A percentile compares a stretch with the other conserved stretches of the same genome.
phyloP scores from a whole-genome alignment of 805 yeast genomes.

The Yarrowia sp. region DNA sequence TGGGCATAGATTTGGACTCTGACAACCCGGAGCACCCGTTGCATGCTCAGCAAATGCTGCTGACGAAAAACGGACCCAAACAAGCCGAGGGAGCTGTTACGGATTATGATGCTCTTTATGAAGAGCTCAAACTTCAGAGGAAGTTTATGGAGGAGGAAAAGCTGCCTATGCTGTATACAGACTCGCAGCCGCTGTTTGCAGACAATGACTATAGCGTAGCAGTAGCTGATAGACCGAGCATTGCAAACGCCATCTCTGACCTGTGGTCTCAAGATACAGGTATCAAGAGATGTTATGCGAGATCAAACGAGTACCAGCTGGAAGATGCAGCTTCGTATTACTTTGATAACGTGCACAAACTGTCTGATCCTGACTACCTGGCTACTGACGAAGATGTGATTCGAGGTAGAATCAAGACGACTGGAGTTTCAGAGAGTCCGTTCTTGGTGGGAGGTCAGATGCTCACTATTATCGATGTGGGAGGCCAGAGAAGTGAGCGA shows the following conservation, averaged over 20 bases:
- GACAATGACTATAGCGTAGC: neutral
- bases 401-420: slow-evolving; percentile 88
- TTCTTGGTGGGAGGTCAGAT: slow-evolving; percentile 65
- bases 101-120: neutral
- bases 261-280: slow-evolving; percentile 76
- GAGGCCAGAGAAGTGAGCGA: slow-evolving; percentile 91
- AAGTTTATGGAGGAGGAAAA: neutral
- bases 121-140: neutral
- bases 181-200: neutral
- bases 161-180: neutral
- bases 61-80: neutral
- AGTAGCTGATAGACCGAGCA: slow-evolving; percentile 34
- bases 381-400: slow-evolving; percentile 83
- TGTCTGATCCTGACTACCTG: slow-evolving; percentile 60
- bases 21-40: slow-evolving; percentile 42
- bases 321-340: slow-evolving; percentile 82
- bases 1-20: slow-evolving; percentile 63
- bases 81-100: neutral
- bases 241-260: slow-evolving; percentile 66
- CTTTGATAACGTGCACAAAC: slow-evolving; percentile 66
- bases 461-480: slow-evolving; percentile 87
- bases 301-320: slow-evolving; percentile 75
- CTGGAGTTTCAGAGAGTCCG: slow-evolving; percentile 87
- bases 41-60: neutral
- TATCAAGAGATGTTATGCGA: slow-evolving; percentile 44